Evolutionary conservation across 1,284 basidiomycete genomes (phyloP), one percentile per base, ranked within the genome.

Genomic region (Rhodotorula sp.): DNA sequence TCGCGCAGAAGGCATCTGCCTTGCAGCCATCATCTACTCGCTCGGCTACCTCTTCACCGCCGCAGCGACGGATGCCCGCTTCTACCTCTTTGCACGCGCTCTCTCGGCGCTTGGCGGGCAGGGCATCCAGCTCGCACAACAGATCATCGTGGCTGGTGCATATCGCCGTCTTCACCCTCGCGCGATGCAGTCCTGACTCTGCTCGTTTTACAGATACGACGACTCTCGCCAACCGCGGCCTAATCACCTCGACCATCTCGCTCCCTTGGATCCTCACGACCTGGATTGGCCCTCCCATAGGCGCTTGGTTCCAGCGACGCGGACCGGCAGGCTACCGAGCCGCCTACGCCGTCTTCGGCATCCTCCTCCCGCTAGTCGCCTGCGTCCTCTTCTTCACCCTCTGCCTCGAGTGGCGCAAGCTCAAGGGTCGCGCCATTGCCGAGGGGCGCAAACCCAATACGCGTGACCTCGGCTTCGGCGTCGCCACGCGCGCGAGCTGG

Each of bases 241-340:
- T 80, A 25, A 72, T 80, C 59, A 77, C 77, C 34, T 75, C 76
- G 49, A 80, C 79, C 16, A 77, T 80, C 48, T 78, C 78, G 23
- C 68, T 78, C 7, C 79, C 79, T 2, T 80, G 79, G 79, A 64
- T 80, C 45, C 27, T 78, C 25, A 79, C 79, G 34, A 77, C 77
- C 27, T 79, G 78, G 77, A 71, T 80, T 66, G 79, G 79, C 17
- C 79, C 79, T 3, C 67, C 73, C 0, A 61, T 79, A n/a, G 79
- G 75, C 7, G 67, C 77, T 2, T 66, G 66, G 49, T 78, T 80
- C 65, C 74, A 75, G 27, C 71, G 70, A 4, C 67, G 62, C 13
- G 79, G 79, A 41, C 77, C 77, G n/a, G 50, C 65, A 4, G 79
- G 79, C 19, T 79, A 79, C 68, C 75, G 79, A 44, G 49, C 71